Conservation (phyloP, 148 eudicot genomes). For the Rhododendron kiyosumense region DNA sequence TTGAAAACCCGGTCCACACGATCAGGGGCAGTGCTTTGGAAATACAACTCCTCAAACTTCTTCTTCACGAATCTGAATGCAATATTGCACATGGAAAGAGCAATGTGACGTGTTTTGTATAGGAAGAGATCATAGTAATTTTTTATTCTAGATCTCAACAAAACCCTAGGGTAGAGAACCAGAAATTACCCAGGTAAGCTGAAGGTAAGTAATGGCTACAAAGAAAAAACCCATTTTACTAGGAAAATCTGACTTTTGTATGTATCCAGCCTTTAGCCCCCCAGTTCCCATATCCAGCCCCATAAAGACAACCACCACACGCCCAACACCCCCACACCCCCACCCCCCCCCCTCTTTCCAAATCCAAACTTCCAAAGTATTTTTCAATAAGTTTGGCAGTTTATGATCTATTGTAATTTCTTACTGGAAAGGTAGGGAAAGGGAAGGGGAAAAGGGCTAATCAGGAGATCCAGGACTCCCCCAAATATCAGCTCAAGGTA, state of each 20-base stretch:
- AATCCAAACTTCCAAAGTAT: background rate
- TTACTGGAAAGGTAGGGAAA: background rate
- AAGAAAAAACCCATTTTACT: background rate
- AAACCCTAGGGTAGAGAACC: background rate
- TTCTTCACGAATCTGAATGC: conserved; percentile 78
- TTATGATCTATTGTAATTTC: background rate
- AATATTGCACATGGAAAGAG: background rate
- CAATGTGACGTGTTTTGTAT: background rate
- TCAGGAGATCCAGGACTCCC: background rate
- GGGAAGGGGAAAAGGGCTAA: background rate
- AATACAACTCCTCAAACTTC: conserved; percentile 94
- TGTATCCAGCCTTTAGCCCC: background rate
- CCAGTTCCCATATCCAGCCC: too few relatives aligned
- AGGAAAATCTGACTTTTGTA: background rate
- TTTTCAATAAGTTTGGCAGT: background rate
- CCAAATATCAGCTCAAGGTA: background rate
- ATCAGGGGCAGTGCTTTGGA: conserved; percentile 83
- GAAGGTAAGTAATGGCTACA: background rate
- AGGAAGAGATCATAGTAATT: background rate
- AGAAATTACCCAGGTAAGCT: background rate
- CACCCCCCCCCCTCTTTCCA: too few relatives aligned
- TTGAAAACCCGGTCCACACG: conserved; percentile 88
- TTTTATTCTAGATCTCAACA: background rate
- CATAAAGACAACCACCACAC: too few relatives aligned
- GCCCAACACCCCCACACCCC: too few relatives aligned